Base-by-base conservation (phyloP, 495 filamentous ascomycete species). In the Podospora conica region DNA sequence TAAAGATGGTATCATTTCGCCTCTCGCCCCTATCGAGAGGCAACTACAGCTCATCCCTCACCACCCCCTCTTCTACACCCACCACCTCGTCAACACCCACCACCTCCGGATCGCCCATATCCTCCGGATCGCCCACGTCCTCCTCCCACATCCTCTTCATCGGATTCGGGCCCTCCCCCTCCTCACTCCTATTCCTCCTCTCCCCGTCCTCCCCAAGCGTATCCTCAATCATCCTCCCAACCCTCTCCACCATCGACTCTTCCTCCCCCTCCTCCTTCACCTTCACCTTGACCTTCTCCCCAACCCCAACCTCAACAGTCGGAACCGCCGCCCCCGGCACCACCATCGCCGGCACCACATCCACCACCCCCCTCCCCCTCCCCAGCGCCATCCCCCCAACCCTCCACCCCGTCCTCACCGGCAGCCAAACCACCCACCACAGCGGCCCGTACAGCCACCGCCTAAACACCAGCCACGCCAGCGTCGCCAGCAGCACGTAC, bases 91-190 rank as follows among this genome's bases (percentile, higher is more conserved):
- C 64, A 27, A 33, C 56, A 21, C n/a, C 23, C 53, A 21, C 24
- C 8, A 3, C 29, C 9, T 23, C 23, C 9, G 4, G 40, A 25
- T 3, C 61, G 2, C 58, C 48, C 33, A 20, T 59, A 23, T 28
- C 24, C 18, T 70, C 40, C 15, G 60, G 60, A 85, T 86, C 74
- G 93, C 90, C 82, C 87, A 92, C 86, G 93, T 90, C 61, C 63
- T 86, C 86, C 74, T 95, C 90, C 82, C 87, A 92, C 86, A 94
- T 90, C 74, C 91, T 81, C 79, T 96, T 97, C 81, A 90, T 94
- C 53, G 76, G 72, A 63, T 76, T 74, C 33, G 83, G 81, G 27
- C 29, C 57, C 0, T 3, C 53, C 33, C 6, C 54, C 11, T 61
- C 58, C 56, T 79, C 76, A 31, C 80, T 76, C 11, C 78, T 54